Evolutionary conservation across 1,284 basidiomycete species (phyloP), one percentile per base, ranked within the genome.

Genomic region (Phaffia rhodozyma): DNA sequence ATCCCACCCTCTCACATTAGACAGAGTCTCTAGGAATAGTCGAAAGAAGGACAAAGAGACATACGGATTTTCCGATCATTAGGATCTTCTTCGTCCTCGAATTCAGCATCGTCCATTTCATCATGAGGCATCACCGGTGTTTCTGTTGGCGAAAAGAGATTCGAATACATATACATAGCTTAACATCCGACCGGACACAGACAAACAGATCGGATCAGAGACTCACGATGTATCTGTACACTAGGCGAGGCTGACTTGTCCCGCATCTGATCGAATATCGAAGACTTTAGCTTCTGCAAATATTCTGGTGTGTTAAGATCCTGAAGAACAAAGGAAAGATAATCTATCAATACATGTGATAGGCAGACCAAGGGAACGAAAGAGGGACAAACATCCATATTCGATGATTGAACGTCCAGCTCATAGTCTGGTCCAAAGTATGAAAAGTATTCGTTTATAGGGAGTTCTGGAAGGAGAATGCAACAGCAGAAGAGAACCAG

Each of bases 341-440:
- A 27, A n/a, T 5, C 38, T 43, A 16, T 16, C 2, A 16, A 16
- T 16, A 11, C 13, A 43, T 7, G 16, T 43, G 38, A 16, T 16
- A 25, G 21, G 20, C 32, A n/a, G 9, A 32, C 16, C 32, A 48
- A 47, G 32, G n/a, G 3, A 20, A 43, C 38, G 0, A 29, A 21
- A 43, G 32, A 23, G 20, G 20, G 9, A 56, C 61, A 27, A 47
- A 58, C 61, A 3, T 11, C 91, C 72, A 92, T 90, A 74, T 98
- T 99, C 38, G 91, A 94, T 5, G 92, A 80, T 68, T 88, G 88
- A 30, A 99, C 96, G 72, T 99, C 92, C n/a, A 99, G 82, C 71
- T 91, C 85, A 72, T 98, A 97, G 71, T 96, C 91, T 0, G 96
- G 96, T 0, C 96, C 96, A 75, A 97, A 98, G 77, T 98, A 98